Conservation (phyloP, 2,329 filamentous ascomycete genomes). For the Hypocreales sp. region DNA sequence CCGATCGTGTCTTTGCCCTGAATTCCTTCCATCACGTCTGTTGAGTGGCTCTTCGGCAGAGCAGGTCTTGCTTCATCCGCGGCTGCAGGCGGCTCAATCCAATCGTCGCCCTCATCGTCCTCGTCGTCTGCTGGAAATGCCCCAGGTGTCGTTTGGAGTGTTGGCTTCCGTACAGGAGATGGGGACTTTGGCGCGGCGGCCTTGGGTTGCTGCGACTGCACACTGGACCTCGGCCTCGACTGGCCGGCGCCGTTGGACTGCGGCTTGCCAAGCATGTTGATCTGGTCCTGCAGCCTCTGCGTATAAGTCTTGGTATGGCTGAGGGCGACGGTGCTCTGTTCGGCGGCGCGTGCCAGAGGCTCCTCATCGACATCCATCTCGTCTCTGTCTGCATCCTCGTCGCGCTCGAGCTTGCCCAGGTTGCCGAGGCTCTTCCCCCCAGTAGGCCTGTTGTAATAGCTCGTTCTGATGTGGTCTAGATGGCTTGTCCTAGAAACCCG, state of each 20-base stretch:
- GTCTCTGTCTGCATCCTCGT: slow-evolving; percentile 31
- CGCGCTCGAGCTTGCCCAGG: slow-evolving; percentile 23
- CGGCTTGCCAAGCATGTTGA: slow-evolving; percentile 53
- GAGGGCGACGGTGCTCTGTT: slow-evolving; percentile 25
- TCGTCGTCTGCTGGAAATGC: slow-evolving; percentile 40
- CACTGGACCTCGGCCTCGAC: slow-evolving; percentile 27
- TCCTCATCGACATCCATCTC: slow-evolving; percentile 36
- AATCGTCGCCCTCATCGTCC: slow-evolving; percentile 38
- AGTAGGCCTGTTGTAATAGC: slow-evolving; percentile 59
- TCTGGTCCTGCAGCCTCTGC: slow-evolving; percentile 81
- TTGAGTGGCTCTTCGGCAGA: slow-evolving; percentile 43
- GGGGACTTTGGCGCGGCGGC: slow-evolving; percentile 12
- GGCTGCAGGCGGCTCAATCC: slow-evolving; percentile 38
- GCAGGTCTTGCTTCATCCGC: slow-evolving; percentile 26
- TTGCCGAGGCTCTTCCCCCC: slow-evolving; percentile 57
- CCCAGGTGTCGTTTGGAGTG: slow-evolving; percentile 34
- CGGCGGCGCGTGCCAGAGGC: slow-evolving; percentile 15
- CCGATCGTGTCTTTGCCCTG: slow-evolving; percentile 31
- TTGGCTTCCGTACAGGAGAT: slow-evolving; percentile 11
- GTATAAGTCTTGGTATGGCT: slow-evolving; percentile 80
- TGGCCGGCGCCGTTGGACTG: slow-evolving; percentile 30
- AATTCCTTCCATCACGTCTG: slow-evolving; percentile 44
- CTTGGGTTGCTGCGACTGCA: slow-evolving; percentile 18
- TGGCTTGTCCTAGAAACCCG: slow-evolving; percentile 65
- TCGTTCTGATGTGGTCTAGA: slow-evolving; percentile 54